Conservation (phyloP, 192 early-diverging fungal species). For the Powellomyces hirtus region DNA sequence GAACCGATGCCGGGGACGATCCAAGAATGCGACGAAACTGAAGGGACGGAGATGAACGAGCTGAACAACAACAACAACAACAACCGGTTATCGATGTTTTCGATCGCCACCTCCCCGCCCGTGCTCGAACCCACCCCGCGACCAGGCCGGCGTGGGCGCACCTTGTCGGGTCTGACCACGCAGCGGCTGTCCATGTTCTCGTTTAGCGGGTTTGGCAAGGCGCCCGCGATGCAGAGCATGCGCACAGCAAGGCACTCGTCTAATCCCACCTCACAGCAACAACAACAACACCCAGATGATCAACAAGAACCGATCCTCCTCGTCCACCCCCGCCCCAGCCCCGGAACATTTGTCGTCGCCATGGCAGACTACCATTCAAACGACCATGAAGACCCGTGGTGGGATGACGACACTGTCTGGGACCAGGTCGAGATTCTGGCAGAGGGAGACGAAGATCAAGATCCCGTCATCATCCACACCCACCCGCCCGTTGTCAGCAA, state of each 20-base stretch:
- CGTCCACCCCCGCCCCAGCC: background rate
- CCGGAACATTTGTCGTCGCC: constrained; percentile 1
- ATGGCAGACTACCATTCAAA: background rate
- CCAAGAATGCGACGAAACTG: no score
- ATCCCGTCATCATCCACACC: background rate
- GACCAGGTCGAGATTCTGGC: background rate
- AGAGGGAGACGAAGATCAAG: background rate
- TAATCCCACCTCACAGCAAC: background rate
- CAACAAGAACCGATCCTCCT: background rate
- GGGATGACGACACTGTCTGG: background rate
- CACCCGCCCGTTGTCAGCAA: no score
- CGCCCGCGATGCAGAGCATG: no score
- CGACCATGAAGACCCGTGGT: background rate
- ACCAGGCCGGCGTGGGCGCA: background rate
- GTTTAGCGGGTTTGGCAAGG: constrained; percentile 1
- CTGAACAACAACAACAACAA: background rate
- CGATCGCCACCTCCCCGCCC: background rate
- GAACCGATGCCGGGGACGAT: no score
- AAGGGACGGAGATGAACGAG: no score
- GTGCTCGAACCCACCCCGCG: background rate
- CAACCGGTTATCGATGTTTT: background rate
- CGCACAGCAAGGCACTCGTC: background rate
- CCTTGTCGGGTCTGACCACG: background rate
- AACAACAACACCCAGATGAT: background rate
- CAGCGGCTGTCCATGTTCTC: background rate